A percentile compares a stretch with the other conserved stretches of the same genome.
These are phyloP conservation scores for Rhododendron simsii DNA, from an alignment of 148 eudicot genomes.

Conservation along the genomic window DNA sequence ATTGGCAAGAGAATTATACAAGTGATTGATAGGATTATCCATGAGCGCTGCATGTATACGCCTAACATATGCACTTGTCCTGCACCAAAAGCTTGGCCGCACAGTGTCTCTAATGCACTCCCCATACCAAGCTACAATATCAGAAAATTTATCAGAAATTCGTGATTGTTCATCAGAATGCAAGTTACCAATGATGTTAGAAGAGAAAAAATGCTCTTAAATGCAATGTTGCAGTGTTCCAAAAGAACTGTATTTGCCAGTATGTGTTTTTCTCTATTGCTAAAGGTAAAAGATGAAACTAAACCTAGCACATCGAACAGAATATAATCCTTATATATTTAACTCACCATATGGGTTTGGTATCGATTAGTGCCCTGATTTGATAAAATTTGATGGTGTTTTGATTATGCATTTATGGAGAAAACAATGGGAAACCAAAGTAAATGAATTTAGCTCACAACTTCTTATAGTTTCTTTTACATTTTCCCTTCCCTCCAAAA, in stretches of 20 bases:
- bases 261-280: not conserved
- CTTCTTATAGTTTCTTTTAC: too few relatives aligned
- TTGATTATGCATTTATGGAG: not conserved
- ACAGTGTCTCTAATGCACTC: conserved; percentile 77
- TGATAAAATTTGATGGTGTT: not conserved
- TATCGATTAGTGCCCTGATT: too few relatives aligned
- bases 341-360: too few relatives aligned
- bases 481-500: not conserved
- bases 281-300: not conserved
- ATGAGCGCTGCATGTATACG: conserved; percentile 74
- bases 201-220: not conserved
- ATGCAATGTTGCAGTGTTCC: not conserved
- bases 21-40: conserved; percentile 48
- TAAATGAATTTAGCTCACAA: too few relatives aligned
- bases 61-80: conserved; percentile 70
- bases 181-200: not conserved
- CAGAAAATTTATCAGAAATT: not conserved
- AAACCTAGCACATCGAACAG: not conserved
- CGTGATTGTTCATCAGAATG: not conserved
- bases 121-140: conserved; percentile 79
- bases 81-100: conserved; percentile 88
- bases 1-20: conserved; percentile 49
- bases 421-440: too few relatives aligned
- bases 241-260: not conserved
- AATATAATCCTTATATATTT: not conserved